These are phyloP conservation scores for Toxoplasma gondii DNA, from an alignment of 169 alveolate species.

Conservation along the genomic window DNA sequence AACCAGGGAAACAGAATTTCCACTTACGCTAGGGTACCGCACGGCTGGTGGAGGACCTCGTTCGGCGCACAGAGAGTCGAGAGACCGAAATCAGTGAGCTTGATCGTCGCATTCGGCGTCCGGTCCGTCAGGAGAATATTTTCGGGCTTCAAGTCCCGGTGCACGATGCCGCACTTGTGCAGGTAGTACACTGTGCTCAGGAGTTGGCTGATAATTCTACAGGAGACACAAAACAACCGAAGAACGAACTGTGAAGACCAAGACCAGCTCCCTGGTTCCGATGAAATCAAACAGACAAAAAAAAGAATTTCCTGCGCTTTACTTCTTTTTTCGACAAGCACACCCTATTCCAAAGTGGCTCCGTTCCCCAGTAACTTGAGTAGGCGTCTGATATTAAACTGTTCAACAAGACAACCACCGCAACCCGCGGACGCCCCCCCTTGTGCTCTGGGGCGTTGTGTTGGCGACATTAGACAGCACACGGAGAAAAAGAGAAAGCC, in stretches of 20 bases:
- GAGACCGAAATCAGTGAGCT: slow-evolving; percentile 95
- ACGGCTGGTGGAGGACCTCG: slow-evolving; percentile 88
- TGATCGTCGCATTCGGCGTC: slow-evolving; percentile 90
- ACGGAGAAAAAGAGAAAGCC: too few relatives aligned
- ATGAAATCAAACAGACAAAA: not conserved
- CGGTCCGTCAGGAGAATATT: slow-evolving; percentile 92
- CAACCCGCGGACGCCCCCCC: too few relatives aligned
- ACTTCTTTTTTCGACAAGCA: too few relatives aligned
- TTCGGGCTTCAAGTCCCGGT: slow-evolving; percentile 97
- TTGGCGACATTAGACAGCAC: too few relatives aligned
- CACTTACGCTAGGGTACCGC: slow-evolving; percentile 89
- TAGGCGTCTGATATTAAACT: too few relatives aligned
- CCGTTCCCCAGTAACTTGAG: too few relatives aligned
- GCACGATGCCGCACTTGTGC: slow-evolving; percentile 94
- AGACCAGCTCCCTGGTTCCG: not conserved
- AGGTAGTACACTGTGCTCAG: slow-evolving; percentile 93
- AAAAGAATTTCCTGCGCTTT: not conserved
- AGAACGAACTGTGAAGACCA: not conserved
- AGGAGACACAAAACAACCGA: not conserved
- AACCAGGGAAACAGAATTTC: too few relatives aligned
- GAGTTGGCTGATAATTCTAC: slow-evolving; percentile 87
- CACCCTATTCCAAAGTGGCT: too few relatives aligned
- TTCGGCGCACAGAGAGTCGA: slow-evolving; percentile 89
- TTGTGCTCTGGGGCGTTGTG: too few relatives aligned
- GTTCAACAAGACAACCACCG: too few relatives aligned